phyloP scores from a whole-genome alignment of 1,139 yeast genomes.

The Yamadazyma kanchanaburiensis region DNA sequence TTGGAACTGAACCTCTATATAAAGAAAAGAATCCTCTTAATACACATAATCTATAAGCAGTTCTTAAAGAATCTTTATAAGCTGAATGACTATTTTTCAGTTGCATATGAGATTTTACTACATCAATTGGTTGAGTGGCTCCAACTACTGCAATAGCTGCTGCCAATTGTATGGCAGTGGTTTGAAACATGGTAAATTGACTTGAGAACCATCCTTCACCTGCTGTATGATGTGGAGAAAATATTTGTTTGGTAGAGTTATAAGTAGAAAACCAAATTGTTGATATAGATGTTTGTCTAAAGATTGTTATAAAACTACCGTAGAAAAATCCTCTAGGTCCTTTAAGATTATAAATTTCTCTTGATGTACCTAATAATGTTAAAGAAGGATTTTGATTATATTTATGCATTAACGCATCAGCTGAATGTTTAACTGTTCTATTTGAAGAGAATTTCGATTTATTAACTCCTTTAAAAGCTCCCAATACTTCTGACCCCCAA shows the following conservation, averaged over 20 bases:
- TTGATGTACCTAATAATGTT: conserved; percentile 49
- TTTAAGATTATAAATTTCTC: conserved; percentile 69
- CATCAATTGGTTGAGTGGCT: conserved; percentile 88
- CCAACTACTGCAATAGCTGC: conserved; percentile 68
- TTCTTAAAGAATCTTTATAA: conserved; percentile 66
- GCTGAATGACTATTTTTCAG: conserved; percentile 61
- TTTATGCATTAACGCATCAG: conserved; percentile 28
- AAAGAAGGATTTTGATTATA: conserved; percentile 55
- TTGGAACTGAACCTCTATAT: conserved; percentile 79
- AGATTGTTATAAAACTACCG: conserved; percentile 76
- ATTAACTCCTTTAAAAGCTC: conserved; percentile 25
- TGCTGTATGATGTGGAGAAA: conserved; percentile 51
- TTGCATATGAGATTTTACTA: conserved; percentile 85
- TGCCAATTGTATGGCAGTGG: conserved; percentile 52
- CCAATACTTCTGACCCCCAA: conserved; percentile 32
- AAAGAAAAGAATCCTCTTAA: conserved; percentile 49
- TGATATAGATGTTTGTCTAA: conserved; percentile 76
- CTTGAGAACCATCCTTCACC: conserved; percentile 49
- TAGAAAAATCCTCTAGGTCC: conserved; percentile 78
- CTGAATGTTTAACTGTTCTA: conserved; percentile 15
- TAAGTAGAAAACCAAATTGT: conserved; percentile 83
- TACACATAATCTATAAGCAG: conserved; percentile 68
- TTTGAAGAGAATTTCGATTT: conserved; percentile 21
- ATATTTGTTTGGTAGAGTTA: conserved; percentile 67
- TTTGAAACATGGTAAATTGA: conserved; percentile 35